These are phyloP conservation scores for Colletotrichum magnum DNA, from an alignment of 2,329 filamentous ascomycete species.

Conservation along the genomic window DNA sequence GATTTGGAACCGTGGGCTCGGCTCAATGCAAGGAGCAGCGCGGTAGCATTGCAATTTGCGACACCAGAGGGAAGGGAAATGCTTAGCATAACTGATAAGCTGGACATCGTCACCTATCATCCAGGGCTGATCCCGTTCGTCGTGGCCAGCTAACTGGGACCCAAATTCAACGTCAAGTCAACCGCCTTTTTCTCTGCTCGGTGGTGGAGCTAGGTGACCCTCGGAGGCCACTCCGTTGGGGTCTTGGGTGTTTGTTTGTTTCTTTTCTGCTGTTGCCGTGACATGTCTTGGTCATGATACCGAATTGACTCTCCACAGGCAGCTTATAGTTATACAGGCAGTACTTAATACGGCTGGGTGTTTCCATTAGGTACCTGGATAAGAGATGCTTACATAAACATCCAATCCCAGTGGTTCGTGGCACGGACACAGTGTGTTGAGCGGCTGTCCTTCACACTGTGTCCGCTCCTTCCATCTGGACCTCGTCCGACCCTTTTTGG, in stretches of 20 bases:
- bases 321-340: not conserved
- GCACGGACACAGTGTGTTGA: not conserved
- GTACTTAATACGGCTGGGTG: not conserved
- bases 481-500: constrained; percentile 5
- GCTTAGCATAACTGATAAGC: constrained; percentile 36
- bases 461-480: constrained; percentile 10
- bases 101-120: constrained; percentile 25
- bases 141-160: constrained; percentile 12
- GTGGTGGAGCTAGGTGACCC: not conserved
- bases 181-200: not conserved
- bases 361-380: no score
- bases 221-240: constrained; percentile 7
- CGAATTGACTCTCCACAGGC: no score
- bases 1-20: no score
- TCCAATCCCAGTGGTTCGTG: no score
- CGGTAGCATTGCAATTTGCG: not conserved
- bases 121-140: constrained; percentile 32
- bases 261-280: not conserved
- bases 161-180: constrained; percentile 36
- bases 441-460: constrained; percentile 12
- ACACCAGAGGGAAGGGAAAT: not conserved
- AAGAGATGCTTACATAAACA: not conserved
- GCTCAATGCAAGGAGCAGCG: not conserved
- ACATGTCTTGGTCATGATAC: not conserved
- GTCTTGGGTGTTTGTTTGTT: not conserved